Evolutionary conservation across 768 basidiomycete species (phyloP).

Genomic region (Antrodiella citrinella): DNA sequence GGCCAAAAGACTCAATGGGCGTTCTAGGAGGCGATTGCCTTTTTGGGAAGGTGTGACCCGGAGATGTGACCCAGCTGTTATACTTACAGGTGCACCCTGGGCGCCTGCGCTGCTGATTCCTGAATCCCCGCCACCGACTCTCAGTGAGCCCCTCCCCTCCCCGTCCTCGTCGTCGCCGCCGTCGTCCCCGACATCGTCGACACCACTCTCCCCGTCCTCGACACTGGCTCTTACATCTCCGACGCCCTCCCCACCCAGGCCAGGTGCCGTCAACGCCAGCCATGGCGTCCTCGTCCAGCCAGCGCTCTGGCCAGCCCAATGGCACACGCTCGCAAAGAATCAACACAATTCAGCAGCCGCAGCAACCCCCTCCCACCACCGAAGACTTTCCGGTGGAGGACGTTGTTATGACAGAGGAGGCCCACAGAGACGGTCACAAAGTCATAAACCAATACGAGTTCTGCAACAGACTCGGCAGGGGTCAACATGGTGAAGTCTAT

Average conservation of each 20-base stretch:
- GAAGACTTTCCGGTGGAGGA: slow-evolving; percentile 28
- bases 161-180: background rate
- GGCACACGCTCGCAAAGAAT: background rate
- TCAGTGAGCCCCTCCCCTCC: slow-evolving; percentile 1
- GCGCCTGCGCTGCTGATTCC: slow-evolving; percentile 2
- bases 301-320: background rate
- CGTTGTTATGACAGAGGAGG: slow-evolving; percentile 39
- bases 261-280: background rate
- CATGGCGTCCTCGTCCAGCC: slow-evolving; percentile 5
- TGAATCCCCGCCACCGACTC: slow-evolving; percentile 1
- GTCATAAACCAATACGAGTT: slow-evolving; percentile 87
- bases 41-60: slow-evolving; percentile 2
- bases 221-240: background rate
- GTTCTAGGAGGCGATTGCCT: slow-evolving; percentile 2
- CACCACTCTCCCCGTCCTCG: background rate
- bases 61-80: slow-evolving; percentile 1
- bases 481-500: slow-evolving; percentile 88
- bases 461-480: slow-evolving; percentile 68
- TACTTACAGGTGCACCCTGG: background rate
- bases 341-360: background rate
- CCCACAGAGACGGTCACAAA: slow-evolving; percentile 27
- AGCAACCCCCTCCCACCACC: slow-evolving; percentile 2
- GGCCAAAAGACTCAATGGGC: too few species aligned
- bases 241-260: background rate
- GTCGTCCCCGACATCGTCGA: background rate